Evolutionary conservation across 164 flowering plant genomes (phyloP).

Genomic region (Liquidambar formosana): DNA sequence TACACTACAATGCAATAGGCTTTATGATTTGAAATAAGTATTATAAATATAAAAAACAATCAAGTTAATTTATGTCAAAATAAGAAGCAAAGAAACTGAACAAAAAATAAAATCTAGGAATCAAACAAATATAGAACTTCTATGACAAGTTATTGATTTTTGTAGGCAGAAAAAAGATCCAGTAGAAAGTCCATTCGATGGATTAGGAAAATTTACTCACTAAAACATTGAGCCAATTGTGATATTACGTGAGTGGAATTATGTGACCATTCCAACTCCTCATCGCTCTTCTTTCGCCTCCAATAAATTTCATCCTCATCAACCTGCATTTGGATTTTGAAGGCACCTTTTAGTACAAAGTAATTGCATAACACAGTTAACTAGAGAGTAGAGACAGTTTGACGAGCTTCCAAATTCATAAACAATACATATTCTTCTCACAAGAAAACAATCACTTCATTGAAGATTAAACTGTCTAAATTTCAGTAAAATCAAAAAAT

Average conservation of each 20-base stretch:
- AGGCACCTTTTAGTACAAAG: slow-evolving; percentile 10
- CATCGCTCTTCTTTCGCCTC: slow-evolving; percentile 46
- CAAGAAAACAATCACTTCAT: neutral
- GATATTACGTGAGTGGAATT: slow-evolving; percentile 60
- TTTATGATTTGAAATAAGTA: too few relatives aligned
- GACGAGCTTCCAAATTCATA: too few relatives aligned
- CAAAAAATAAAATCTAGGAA: too few relatives aligned
- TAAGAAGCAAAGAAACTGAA: too few relatives aligned
- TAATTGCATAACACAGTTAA: neutral
- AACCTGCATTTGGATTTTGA: slow-evolving; percentile 48
- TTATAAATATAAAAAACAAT: too few relatives aligned
- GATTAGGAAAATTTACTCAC: slow-evolving; percentile 46
- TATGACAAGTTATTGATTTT: too few relatives aligned
- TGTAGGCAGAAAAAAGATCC: too few relatives aligned
- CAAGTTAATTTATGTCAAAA: too few relatives aligned
- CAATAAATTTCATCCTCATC: slow-evolving; percentile 71
- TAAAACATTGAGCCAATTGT: slow-evolving; percentile 68
- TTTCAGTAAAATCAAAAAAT: too few relatives aligned
- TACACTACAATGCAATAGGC: too few relatives aligned
- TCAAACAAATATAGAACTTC: too few relatives aligned
- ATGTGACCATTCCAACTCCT: slow-evolving; percentile 61
- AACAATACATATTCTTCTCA: neutral
- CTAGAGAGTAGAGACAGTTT: neutral
- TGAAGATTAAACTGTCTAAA: neutral
- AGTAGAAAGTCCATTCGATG: neutral